Percentiles rank a stretch among this genome's conserved stretches.
These are phyloP conservation scores for Combretum micranthum DNA, from an alignment of 345 rosid species.

Conservation along the genomic window DNA sequence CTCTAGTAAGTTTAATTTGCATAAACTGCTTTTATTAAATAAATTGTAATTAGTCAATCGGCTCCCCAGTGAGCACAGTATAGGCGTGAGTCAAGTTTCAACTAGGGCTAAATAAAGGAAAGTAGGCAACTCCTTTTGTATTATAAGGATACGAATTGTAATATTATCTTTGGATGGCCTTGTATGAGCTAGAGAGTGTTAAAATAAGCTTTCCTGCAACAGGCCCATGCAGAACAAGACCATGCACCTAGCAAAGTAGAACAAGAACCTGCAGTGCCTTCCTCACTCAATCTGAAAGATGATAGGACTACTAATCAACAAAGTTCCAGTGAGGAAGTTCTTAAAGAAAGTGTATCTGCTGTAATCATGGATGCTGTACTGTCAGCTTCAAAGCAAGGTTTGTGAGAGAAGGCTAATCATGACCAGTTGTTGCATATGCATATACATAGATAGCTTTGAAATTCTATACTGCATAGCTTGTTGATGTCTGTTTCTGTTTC, in stretches of 20 bases:
- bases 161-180: no score
- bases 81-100: no score
- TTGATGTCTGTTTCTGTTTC: no score
- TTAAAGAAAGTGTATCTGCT: slow-evolving; percentile 15
- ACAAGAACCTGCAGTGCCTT: slow-evolving; percentile 14
- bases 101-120: no score
- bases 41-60: no score
- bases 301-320: slow-evolving; percentile 20
- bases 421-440: background rate
- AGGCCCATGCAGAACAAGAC: background rate
- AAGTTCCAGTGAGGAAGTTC: slow-evolving; percentile 16
- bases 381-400: slow-evolving; percentile 34
- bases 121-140: no score
- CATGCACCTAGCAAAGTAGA: slow-evolving; percentile 22
- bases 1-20: no score
- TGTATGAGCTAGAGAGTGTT: no score
- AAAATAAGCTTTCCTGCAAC: background rate
- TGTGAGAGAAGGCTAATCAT: background rate
- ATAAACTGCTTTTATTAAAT: no score
- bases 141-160: no score
- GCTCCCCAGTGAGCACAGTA: no score
- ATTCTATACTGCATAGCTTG: no score
- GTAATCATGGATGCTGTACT: slow-evolving; percentile 10
- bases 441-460: background rate
- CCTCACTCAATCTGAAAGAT: slow-evolving; percentile 32